These are phyloP conservation scores for Fonsecaea pedrosoi DNA, from an alignment of 2,329 filamentous ascomycete genomes.

Conservation along the genomic window DNA sequence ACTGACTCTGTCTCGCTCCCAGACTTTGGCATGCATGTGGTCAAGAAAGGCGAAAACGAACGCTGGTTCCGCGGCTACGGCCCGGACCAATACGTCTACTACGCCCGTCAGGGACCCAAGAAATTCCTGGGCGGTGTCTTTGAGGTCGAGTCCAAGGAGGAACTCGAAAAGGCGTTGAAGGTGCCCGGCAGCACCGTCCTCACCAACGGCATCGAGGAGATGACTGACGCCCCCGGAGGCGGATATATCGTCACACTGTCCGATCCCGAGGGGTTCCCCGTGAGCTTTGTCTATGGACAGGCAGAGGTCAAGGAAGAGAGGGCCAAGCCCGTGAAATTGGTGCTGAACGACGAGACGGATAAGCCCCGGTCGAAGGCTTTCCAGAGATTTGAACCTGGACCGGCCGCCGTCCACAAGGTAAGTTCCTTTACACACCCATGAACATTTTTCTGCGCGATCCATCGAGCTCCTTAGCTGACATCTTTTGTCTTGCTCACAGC, in stretches of 20 bases:
- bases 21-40: slow-evolving; percentile 54
- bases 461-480: background rate
- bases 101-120: slow-evolving; percentile 49
- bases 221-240: slow-evolving; percentile 40
- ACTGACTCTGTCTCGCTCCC: slow-evolving; percentile 26
- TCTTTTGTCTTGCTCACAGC: slow-evolving; percentile 26
- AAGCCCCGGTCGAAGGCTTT: slow-evolving; percentile 50
- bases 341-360: slow-evolving; percentile 47
- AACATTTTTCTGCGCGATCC: background rate
- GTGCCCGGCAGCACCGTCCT: slow-evolving; percentile 31
- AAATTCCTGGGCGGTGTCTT: slow-evolving; percentile 54
- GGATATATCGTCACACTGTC: slow-evolving; percentile 39
- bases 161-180: slow-evolving; percentile 49
- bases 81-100: slow-evolving; percentile 54
- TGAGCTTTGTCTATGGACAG: slow-evolving; percentile 41
- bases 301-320: slow-evolving; percentile 31
- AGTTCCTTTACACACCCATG: background rate
- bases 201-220: slow-evolving; percentile 37
- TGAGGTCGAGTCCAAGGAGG: slow-evolving; percentile 50
- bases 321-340: slow-evolving; percentile 42
- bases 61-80: slow-evolving; percentile 55
- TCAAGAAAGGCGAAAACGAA: slow-evolving; percentile 46
- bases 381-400: slow-evolving; percentile 54
- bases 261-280: slow-evolving; percentile 42
- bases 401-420: slow-evolving; percentile 57